Evolutionary conservation across 2,329 filamentous ascomycete species (phyloP), one percentile per base, ranked within the genome.

Genomic region (Pseudovirgaria hyperparasitica): DNA sequence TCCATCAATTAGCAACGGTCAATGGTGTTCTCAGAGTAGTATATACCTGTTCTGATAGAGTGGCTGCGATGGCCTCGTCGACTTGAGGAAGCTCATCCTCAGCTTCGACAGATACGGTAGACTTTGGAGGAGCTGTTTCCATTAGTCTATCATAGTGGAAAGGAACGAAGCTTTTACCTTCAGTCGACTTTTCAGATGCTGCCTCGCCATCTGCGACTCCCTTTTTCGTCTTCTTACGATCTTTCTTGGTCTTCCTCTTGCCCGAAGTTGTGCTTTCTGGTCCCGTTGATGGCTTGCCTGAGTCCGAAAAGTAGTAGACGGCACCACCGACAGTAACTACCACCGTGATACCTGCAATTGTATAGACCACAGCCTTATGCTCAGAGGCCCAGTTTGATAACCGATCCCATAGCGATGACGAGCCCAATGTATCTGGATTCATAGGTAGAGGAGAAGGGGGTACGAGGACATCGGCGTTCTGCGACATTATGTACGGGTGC

Each of bases 331-430:
- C 82, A 9, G 84, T 90, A 30, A 92, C 81, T 22, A 94, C 84
- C 25, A 93, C 71, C 28, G 87, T 87, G 33, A 93, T 81, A 47
- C 90, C 90, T 30, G 87, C 90, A 58, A 96, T 82, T 41, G 90
- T 94, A 60, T 94, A 98, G 37, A 92, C 86, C 29, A 87, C 70
- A 25, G 82, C 80, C 65, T 94, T 96, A 63, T 98, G 86, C 54
- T 96, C 87, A 3, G 85, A 82, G 9, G 81, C 85, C 87, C 90
- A 98, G 49, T 66, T 76, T 40, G 85, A 79, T 58, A 94, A 65
- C 46, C 86, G 78, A 56, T 93, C 82, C 85, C 85, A 93, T 30
- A 90, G 61, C 24, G 81, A 78, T 33, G 76, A 71, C 35, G 77
- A 69, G 32, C 58, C 56, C 23, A 58, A 43, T 23, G 58, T 50